Evolutionary conservation across 2,329 filamentous ascomycete genomes (phyloP), one percentile per base, ranked within the genome.

Genomic region (Fusarium neocosmosporiellum): DNA sequence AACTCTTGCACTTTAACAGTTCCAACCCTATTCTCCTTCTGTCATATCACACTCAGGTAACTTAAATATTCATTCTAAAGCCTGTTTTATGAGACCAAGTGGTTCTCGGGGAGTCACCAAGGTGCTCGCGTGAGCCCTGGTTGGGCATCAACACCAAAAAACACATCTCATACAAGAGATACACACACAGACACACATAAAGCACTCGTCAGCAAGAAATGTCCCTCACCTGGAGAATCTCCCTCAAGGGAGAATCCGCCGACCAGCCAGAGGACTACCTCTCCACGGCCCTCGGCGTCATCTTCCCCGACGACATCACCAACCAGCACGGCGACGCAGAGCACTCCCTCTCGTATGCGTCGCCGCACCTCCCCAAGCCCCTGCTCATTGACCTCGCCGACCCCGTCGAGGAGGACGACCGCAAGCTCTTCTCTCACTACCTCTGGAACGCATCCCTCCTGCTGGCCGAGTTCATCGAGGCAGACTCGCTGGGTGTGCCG

Each of bases 381-480:
- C 77, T 89, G 50, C 72, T 79, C 50, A 82, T 89, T 74, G 81
- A 81, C 10, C 83, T 88, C 20, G 80, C 84, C 24, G 84, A 88
- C 74, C 90, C 82, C 14, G 78, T 83, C 34, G 83, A 80, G 34
- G 88, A 91, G 63, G 81, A 85, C 33, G 88, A 90, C 74, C 83
- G 91, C 58, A 80, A 81, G 22, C 86, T 94, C 50, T 94, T 93
- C 78, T 90, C 90, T 69, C 92, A 94, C 78, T 93, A 91, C 79
- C 81, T 94, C 29, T 94, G 92, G 92, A 94, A 94, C 81, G 86
- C 91, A 8, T 86, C 84, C 20, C 79, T 91, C 55, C 80, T 88
- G 71, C 82, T 89, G 2, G 88, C 87, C 10, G 88, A 89, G 80
- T 81, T 89, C 31, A 81, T 90, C 63, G 88, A 90, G 78, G 83